A percentile compares a stretch with the other conserved stretches of the same genome.
phyloP scores from a whole-genome alignment of 176 grass and related monocot species.

The Rhipidocladum racemiflorum region DNA sequence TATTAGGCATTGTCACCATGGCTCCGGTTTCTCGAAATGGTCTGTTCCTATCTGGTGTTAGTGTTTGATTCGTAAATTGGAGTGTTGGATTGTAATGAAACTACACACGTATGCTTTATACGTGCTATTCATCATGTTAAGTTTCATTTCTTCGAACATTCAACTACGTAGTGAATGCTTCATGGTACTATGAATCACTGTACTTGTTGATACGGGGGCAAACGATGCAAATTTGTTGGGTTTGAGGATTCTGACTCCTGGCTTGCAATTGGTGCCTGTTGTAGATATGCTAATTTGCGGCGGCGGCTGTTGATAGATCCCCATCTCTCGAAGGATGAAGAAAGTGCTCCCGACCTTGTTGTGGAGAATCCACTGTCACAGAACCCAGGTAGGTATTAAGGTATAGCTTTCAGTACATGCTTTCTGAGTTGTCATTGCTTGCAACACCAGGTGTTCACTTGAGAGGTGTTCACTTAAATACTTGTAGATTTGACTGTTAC shows the following conservation, averaged over 20 bases:
- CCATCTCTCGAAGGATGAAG: slow-evolving; percentile 90
- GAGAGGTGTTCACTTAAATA: neutral
- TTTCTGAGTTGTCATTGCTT: slow-evolving; percentile 17
- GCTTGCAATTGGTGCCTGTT: neutral
- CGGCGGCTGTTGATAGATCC: slow-evolving; percentile 74
- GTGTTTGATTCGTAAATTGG: neutral
- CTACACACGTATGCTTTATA: neutral
- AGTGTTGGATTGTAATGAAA: neutral
- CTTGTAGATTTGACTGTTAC: neutral
- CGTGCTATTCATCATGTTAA: neutral
- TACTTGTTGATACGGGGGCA: neutral
- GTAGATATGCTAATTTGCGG: slow-evolving; percentile 80
- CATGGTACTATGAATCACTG: neutral
- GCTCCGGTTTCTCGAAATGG: neutral
- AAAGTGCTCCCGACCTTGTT: slow-evolving; percentile 36
- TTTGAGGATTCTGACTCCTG: neutral
- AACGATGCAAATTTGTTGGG: neutral
- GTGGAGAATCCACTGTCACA: slow-evolving; percentile 92
- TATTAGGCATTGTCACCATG: neutral
- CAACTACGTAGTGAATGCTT: neutral
- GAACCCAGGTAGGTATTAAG: slow-evolving; percentile 67
- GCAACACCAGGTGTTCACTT: neutral
- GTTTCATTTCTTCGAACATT: neutral
- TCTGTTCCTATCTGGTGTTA: neutral
- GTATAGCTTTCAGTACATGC: neutral